phyloP scores from a whole-genome alignment of 345 rosid species.

The Cardamine resedifolia region DNA sequence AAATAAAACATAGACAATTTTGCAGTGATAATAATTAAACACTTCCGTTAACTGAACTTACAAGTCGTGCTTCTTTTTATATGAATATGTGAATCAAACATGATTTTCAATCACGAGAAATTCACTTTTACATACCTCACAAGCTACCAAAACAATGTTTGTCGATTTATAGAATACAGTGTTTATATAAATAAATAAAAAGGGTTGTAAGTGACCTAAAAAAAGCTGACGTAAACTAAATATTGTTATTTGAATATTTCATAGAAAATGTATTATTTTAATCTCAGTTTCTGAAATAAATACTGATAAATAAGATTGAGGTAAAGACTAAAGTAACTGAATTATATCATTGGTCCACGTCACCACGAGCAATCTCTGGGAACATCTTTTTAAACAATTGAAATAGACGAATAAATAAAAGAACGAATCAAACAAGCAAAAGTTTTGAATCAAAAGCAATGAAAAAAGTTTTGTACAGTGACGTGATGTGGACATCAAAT shows the following conservation, averaged over 20 bases:
- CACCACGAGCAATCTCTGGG: not conserved
- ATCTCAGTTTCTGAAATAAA: not conserved
- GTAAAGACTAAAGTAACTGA: not conserved
- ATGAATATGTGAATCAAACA: not conserved
- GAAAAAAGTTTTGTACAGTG: not conserved
- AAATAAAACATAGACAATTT: too few relatives aligned
- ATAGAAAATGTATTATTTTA: not conserved
- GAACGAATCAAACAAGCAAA: not conserved
- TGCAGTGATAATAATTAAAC: not conserved
- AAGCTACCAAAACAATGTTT: not conserved
- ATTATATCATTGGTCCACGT: not conserved
- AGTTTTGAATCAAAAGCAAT: not conserved
- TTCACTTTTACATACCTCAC: not conserved
- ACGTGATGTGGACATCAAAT: constrained; percentile 2
- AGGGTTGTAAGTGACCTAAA: not conserved
- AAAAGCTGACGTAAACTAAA: not conserved
- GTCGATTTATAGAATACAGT: not conserved
- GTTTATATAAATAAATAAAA: not conserved
- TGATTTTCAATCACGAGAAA: not conserved
- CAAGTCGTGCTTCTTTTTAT: not conserved
- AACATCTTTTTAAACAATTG: not conserved
- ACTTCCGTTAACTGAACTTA: not conserved
- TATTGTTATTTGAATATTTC: not conserved
- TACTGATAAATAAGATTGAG: not conserved
- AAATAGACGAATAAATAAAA: not conserved